phyloP scores from a whole-genome alignment of 179 eudicot species.

The Corrigiola litoralis region DNA sequence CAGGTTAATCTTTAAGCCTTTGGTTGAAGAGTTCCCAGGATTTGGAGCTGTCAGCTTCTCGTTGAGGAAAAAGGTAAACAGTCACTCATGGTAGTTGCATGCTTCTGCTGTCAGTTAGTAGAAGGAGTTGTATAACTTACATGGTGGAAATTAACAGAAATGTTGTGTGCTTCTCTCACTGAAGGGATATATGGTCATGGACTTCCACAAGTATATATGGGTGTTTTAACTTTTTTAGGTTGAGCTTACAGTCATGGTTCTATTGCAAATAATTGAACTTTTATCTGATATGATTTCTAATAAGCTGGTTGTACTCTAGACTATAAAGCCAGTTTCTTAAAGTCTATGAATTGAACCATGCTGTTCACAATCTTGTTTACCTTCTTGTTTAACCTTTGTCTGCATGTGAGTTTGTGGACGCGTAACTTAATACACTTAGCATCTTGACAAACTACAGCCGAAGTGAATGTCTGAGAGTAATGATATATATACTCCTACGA shows the following conservation, averaged over 20 bases:
- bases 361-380: too few relatives aligned
- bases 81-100: background rate
- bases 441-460: too few relatives aligned
- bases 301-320: too few relatives aligned
- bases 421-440: too few relatives aligned
- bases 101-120: background rate
- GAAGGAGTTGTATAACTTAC: background rate
- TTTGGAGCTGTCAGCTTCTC: conserved; percentile 86
- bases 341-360: too few relatives aligned
- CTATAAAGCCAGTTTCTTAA: too few relatives aligned
- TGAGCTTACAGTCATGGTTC: background rate
- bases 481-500: too few relatives aligned
- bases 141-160: background rate
- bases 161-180: background rate
- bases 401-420: too few relatives aligned
- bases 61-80: conserved; percentile 62
- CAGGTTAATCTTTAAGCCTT: conserved; percentile 79
- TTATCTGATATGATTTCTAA: too few relatives aligned
- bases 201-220: background rate
- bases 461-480: too few relatives aligned
- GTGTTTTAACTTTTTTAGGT: too few relatives aligned
- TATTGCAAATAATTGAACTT: background rate
- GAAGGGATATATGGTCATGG: background rate
- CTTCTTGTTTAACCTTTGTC: too few relatives aligned
- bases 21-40: conserved; percentile 76